Percentiles rank a stretch among this genome's conserved stretches.
Evolutionary conservation across 2,329 filamentous ascomycete species (phyloP).

Genomic region (Clonostachys byssicola): DNA sequence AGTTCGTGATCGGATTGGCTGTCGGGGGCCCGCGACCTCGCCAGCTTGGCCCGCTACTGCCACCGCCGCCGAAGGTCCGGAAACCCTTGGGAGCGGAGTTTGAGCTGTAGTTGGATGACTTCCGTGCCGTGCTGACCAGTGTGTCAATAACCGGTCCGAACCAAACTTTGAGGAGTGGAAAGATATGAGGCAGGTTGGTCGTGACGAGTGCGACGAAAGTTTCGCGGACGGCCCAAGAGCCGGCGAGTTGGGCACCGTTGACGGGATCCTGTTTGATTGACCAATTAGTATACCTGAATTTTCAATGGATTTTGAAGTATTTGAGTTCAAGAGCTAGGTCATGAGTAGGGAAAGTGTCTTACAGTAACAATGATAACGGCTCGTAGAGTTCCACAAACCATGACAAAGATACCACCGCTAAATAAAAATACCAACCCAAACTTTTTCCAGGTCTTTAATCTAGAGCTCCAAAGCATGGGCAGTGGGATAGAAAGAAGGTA

Average conservation of each 20-base stretch:
- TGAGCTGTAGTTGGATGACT: neutral
- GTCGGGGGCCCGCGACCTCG: neutral
- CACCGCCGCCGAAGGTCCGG: neutral
- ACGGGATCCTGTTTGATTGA: slow-evolving; percentile 23
- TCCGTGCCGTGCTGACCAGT: too few relatives aligned
- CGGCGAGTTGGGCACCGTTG: slow-evolving; percentile 32
- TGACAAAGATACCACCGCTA: slow-evolving; percentile 31
- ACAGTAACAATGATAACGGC: slow-evolving; percentile 29
- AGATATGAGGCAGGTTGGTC: slow-evolving; percentile 38
- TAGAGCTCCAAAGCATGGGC: slow-evolving; percentile 40
- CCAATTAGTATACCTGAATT: too few relatives aligned
- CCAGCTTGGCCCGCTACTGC: neutral
- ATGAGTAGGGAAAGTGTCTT: slow-evolving; percentile 4
- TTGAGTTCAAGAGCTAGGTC: too few relatives aligned
- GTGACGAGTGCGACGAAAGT: slow-evolving; percentile 37
- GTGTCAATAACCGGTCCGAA: neutral
- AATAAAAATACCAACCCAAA: slow-evolving; percentile 28
- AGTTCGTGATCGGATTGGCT: neutral
- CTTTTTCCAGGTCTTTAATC: slow-evolving; percentile 27
- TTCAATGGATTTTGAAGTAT: too few relatives aligned
- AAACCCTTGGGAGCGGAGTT: too few relatives aligned
- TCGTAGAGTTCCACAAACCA: slow-evolving; percentile 27
- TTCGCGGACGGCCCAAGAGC: slow-evolving; percentile 35
- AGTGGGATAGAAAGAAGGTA: slow-evolving; percentile 56
- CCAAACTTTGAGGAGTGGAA: slow-evolving; percentile 31